These are phyloP conservation scores for Pyrrhoderma noxium DNA, from an alignment of 1,284 basidiomycete species.

Conservation along the genomic window DNA sequence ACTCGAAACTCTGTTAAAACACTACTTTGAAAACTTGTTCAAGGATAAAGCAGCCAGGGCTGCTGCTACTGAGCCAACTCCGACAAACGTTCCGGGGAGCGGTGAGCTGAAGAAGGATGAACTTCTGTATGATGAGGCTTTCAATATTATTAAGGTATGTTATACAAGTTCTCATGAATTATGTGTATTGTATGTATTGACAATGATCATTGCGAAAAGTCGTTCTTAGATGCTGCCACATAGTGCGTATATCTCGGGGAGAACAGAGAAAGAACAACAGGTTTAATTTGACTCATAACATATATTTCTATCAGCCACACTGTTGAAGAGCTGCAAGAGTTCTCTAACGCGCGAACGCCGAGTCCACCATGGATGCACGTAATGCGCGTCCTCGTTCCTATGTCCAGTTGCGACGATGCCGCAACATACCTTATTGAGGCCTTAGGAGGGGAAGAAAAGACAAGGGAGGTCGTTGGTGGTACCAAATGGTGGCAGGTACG, in stretches of 20 bases:
- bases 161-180: neutral
- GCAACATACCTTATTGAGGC: conserved; percentile 72
- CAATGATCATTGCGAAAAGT: conserved; percentile 24
- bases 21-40: conserved; percentile 66
- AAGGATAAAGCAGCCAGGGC: conserved; percentile 28
- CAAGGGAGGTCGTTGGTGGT: conserved; percentile 76
- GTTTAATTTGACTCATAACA: conserved; percentile 8
- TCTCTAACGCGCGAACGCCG: conserved; percentile 80
- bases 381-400: conserved; percentile 67
- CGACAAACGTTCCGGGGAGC: conserved; percentile 13
- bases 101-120: conserved; percentile 60
- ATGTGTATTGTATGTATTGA: neutral
- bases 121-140: conserved; percentile 77
- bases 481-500: conserved; percentile 97
- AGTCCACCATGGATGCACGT: conserved; percentile 86
- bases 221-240: conserved; percentile 42
- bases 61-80: conserved; percentile 10
- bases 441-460: conserved; percentile 75
- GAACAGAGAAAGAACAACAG: too few species aligned
- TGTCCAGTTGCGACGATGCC: conserved; percentile 71
- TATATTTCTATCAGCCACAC: conserved; percentile 43
- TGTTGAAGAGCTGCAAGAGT: conserved; percentile 80
- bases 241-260: conserved; percentile 29
- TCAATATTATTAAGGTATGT: conserved; percentile 69
- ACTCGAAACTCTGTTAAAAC: conserved; percentile 73